Percentiles rank a stretch among this genome's conserved stretches.
These are phyloP conservation scores for Gracilaria domingensis DNA, from an alignment of 23 red algal species.

Conservation along the genomic window DNA sequence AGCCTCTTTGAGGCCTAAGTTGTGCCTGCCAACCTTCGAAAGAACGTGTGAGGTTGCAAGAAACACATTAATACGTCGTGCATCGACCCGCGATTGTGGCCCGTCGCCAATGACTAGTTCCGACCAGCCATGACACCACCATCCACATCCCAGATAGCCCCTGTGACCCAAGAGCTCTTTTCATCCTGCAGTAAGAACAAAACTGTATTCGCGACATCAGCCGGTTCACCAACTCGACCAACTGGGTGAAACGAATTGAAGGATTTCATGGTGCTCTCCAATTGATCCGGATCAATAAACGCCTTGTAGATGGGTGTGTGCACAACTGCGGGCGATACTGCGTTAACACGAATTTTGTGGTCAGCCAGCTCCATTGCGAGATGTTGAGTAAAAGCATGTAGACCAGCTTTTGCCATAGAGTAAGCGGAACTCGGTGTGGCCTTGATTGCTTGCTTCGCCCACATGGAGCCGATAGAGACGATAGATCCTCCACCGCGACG, in stretches of 20 bases:
- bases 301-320: constrained; percentile 63
- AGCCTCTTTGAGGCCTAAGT: no score
- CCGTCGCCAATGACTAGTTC: neutral
- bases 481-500: constrained; percentile 53
- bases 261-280: constrained; percentile 38
- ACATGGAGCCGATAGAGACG: constrained; percentile 79
- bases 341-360: constrained; percentile 70
- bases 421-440: constrained; percentile 58
- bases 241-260: constrained; percentile 60
- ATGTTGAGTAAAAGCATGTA: constrained; percentile 44
- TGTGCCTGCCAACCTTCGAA: no score
- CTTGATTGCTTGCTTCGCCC: constrained; percentile 56
- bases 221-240: constrained; percentile 46
- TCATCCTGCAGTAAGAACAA: constrained; percentile 60
- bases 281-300: constrained; percentile 20
- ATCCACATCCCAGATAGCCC: constrained; percentile 50
- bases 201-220: constrained; percentile 56
- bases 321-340: constrained; percentile 74
- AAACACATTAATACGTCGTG: no score
- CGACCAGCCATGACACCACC: constrained; percentile 41
- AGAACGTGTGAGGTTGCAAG: no score
- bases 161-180: constrained; percentile 59
- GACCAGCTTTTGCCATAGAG: constrained; percentile 68
- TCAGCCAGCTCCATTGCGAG: constrained; percentile 73
- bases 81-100: no score